These are phyloP conservation scores for Penium margaritaceum DNA, from an alignment of 139 green algal species.

Conservation along the genomic window DNA sequence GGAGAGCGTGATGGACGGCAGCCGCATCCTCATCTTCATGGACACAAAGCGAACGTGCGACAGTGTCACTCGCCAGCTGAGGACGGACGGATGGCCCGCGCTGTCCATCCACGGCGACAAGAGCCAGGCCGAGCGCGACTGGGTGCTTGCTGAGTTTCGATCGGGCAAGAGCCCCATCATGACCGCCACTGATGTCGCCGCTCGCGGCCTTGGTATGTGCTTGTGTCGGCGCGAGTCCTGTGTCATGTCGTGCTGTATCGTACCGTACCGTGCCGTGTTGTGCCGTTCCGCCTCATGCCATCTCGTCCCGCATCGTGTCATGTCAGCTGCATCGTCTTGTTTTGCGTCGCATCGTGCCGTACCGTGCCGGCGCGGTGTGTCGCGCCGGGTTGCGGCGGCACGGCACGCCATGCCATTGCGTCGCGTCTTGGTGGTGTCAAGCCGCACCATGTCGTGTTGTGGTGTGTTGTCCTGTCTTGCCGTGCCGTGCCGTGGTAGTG, in stretches of 20 bases:
- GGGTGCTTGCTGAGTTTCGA: slow-evolving; percentile 50
- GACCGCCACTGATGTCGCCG: slow-evolving; percentile 52
- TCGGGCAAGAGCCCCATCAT: slow-evolving; percentile 50
- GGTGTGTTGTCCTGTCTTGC: background rate
- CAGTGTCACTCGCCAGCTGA: slow-evolving; percentile 71
- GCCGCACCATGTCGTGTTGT: slow-evolving; percentile 6
- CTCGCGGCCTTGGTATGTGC: slow-evolving; percentile 48
- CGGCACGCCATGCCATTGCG: background rate
- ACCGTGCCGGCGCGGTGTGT: too few species aligned
- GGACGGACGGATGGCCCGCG: slow-evolving; percentile 60
- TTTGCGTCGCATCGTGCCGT: too few species aligned
- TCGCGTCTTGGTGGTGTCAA: slow-evolving; percentile 3
- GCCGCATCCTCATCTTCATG: slow-evolving; percentile 73
- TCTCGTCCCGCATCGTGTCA: background rate
- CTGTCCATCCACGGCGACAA: slow-evolving; percentile 58
- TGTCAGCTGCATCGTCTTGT: too few species aligned
- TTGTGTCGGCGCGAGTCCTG: too few species aligned
- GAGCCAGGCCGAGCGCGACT: slow-evolving; percentile 52
- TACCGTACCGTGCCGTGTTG: background rate
- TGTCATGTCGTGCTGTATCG: slow-evolving; percentile 6
- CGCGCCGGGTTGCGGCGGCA: background rate
- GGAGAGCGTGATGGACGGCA: slow-evolving; percentile 72
- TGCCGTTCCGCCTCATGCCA: background rate
- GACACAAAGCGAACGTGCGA: slow-evolving; percentile 89
- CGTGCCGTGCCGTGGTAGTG: background rate